Percentiles rank a stretch among this genome's conserved stretches.
These are phyloP conservation scores for Xylaria intraflava DNA, from an alignment of 495 filamentous ascomycete genomes.

Conservation along the genomic window DNA sequence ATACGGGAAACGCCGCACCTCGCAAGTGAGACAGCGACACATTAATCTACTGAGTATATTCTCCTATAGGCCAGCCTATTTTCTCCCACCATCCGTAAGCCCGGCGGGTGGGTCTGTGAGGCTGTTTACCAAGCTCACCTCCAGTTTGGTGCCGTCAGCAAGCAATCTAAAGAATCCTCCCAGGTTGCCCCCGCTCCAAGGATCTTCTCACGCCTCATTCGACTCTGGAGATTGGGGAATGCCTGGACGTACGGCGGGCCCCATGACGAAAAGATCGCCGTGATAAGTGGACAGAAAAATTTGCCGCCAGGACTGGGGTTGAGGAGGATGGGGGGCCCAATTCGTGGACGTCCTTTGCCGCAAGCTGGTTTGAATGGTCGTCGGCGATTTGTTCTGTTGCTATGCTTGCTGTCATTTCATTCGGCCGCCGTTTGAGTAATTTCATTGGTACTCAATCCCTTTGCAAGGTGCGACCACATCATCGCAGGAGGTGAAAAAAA, in stretches of 20 bases:
- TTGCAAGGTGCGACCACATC: not conserved
- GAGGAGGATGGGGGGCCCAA: conserved; percentile 49
- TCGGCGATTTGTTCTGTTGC: conserved; percentile 37
- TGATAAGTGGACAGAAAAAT: conserved; percentile 65
- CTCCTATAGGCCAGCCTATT: conserved; percentile 40
- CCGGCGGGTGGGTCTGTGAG: conserved; percentile 43
- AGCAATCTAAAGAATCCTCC: conserved; percentile 52
- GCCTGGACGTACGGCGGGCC: conserved; percentile 61
- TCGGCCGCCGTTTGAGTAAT: conserved; percentile 20
- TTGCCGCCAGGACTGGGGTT: too few relatives aligned
- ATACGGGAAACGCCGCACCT: conserved; percentile 43
- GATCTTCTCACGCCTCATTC: conserved; percentile 61
- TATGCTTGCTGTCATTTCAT: conserved; percentile 44
- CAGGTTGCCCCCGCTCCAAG: conserved; percentile 48
- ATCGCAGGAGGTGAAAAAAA: too few relatives aligned
- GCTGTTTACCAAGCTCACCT: conserved; percentile 52
- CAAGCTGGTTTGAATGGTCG: conserved; percentile 18
- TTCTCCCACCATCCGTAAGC: conserved; percentile 45
- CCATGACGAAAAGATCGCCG: conserved; percentile 56
- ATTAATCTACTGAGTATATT: conserved; percentile 55
- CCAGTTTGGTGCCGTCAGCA: conserved; percentile 46
- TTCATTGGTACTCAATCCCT: not conserved
- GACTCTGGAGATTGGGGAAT: conserved; percentile 43
- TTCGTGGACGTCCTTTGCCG: conserved; percentile 36
- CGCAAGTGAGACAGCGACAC: conserved; percentile 36